Conservation (phyloP, 2,329 filamentous ascomycete genomes). For the Diaporthe batatas region DNA sequence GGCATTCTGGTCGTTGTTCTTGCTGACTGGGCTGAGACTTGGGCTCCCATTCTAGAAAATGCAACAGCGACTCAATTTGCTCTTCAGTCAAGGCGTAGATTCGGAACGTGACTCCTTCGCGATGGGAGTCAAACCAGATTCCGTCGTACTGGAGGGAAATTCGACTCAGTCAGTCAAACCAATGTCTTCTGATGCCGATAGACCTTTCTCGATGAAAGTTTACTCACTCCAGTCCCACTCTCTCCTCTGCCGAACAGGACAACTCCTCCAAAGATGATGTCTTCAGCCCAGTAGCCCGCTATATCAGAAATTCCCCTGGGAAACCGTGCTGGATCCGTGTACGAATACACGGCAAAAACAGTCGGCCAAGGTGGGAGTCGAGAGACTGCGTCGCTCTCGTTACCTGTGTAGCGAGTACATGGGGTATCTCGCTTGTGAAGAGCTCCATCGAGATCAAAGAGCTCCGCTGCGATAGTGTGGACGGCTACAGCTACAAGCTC, state of each 20-base stretch:
- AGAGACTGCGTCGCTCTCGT: not conserved
- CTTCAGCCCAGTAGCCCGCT: conserved; percentile 50
- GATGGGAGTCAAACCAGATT: conserved; percentile 1
- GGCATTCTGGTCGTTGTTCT: not conserved
- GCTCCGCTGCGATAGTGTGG: conserved; percentile 3
- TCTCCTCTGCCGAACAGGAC: conserved; percentile 45
- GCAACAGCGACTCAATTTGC: not conserved
- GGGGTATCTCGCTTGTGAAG: not conserved
- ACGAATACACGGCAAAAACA: conserved; percentile 48
- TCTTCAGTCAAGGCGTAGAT: not conserved
- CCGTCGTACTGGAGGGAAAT: not conserved
- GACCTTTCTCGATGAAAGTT: too few relatives aligned
- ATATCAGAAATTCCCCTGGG: conserved; percentile 48
- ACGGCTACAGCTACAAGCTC: conserved; percentile 5
- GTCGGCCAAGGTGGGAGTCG: conserved; percentile 42
- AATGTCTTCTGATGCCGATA: not conserved
- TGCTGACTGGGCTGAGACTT: not conserved
- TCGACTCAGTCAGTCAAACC: not conserved
- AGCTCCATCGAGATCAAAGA: conserved; percentile 2
- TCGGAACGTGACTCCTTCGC: not conserved
- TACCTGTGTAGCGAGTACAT: not conserved
- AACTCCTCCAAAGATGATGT: conserved; percentile 47
- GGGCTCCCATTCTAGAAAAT: not conserved
- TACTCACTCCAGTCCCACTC: conserved; percentile 10
- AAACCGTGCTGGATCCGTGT: conserved; percentile 48